phyloP scores from a whole-genome alignment of 352 stramenopile genomes.

The Aphanomyces cochlioides region DNA sequence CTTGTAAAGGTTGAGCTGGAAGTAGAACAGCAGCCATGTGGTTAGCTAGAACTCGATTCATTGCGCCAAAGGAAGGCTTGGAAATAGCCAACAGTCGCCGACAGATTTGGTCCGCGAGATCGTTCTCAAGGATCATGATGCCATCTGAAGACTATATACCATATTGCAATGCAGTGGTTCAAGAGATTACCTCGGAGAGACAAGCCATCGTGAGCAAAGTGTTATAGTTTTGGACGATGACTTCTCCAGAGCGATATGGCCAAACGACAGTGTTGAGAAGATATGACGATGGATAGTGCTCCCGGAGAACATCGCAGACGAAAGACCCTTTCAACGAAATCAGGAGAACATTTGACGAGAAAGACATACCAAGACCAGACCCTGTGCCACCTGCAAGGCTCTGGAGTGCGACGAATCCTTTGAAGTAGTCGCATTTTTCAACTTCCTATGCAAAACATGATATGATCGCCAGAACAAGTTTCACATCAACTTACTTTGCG shows the following conservation, averaged over 20 bases:
- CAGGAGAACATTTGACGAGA: not conserved
- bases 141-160: slow-evolving; percentile 38
- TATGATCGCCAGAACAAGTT: not conserved
- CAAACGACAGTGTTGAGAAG: slow-evolving; percentile 77
- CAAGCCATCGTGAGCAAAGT: slow-evolving; percentile 80
- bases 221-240: slow-evolving; percentile 90
- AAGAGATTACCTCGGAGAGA: slow-evolving; percentile 44
- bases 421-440: slow-evolving; percentile 63
- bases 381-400: slow-evolving; percentile 84
- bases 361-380: slow-evolving; percentile 53
- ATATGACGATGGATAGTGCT: slow-evolving; percentile 52
- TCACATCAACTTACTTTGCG: slow-evolving; percentile 36
- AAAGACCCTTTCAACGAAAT: slow-evolving; percentile 46
- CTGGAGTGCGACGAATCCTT: slow-evolving; percentile 71
- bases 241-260: slow-evolving; percentile 78
- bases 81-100: slow-evolving; percentile 49
- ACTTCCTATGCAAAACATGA: slow-evolving; percentile 43
- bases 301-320: slow-evolving; percentile 64
- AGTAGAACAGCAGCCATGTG: slow-evolving; percentile 59
- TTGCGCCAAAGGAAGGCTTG: slow-evolving; percentile 54
- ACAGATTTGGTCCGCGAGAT: slow-evolving; percentile 54
- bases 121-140: slow-evolving; percentile 73
- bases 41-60: slow-evolving; percentile 60
- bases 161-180: no score
- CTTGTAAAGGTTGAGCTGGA: slow-evolving; percentile 16